phyloP scores from a whole-genome alignment of 768 basidiomycete species.

The Tricholoma hemisulphureum region DNA sequence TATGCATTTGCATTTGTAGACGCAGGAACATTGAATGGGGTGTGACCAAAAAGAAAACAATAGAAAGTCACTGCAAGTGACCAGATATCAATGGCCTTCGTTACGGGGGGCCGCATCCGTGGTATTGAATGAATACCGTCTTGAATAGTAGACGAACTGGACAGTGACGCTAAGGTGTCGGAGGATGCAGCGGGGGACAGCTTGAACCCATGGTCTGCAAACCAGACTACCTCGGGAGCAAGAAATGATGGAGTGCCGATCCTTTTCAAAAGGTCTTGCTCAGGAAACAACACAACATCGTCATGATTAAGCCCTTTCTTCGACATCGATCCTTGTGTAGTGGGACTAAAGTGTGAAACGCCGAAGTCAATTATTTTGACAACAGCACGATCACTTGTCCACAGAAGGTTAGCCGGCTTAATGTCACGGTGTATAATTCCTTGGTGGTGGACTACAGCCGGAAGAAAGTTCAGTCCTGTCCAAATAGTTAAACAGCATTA shows the following conservation, averaged over 20 bases:
- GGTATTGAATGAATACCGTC: conserved; percentile 13
- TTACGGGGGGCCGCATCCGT: conserved; percentile 37
- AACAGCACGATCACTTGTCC: conserved; percentile 47
- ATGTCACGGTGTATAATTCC: conserved; percentile 86
- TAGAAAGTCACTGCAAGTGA: conserved; percentile 47
- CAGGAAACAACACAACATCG: conserved; percentile 35
- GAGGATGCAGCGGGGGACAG: conserved; percentile 19
- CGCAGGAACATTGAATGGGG: conserved; percentile 38
- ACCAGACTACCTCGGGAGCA: conserved; percentile 46
- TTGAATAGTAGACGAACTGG: conserved; percentile 15
- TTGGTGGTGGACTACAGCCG: conserved; percentile 35
- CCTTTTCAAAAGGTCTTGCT: conserved; percentile 37
- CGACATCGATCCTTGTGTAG: conserved; percentile 11
- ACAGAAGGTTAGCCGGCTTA: conserved; percentile 86
- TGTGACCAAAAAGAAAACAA: conserved; percentile 45
- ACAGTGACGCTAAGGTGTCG: conserved; percentile 17
- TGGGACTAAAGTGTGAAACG: conserved; percentile 35
- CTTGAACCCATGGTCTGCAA: conserved; percentile 25
- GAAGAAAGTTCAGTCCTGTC: not conserved
- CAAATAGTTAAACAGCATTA: not conserved
- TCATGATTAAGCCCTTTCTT: conserved; percentile 17
- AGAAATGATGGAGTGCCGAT: conserved; percentile 45
- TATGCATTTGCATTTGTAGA: conserved; percentile 34
- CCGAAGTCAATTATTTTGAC: conserved; percentile 94
- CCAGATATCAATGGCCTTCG: conserved; percentile 49